Conservation (phyloP, 1,139 yeast genomes). For the Schizosaccharomyces versatilis region DNA sequence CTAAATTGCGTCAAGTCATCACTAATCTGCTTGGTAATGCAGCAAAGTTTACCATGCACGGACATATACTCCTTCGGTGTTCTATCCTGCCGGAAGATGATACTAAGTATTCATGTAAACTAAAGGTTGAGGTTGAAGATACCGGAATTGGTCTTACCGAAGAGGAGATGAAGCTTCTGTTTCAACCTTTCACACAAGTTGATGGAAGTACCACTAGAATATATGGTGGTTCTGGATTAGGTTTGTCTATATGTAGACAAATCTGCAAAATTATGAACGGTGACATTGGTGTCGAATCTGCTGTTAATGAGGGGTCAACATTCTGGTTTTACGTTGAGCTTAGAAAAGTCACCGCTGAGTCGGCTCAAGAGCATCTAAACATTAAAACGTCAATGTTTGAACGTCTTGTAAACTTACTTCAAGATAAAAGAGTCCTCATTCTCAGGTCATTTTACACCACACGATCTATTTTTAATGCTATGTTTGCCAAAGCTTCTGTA, state of each 20-base stretch:
- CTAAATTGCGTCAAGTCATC: conserved; percentile 65
- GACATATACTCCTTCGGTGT: conserved; percentile 27
- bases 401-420: not conserved
- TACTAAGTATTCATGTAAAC: conserved; percentile 20
- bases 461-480: not conserved
- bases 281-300: conserved; percentile 28
- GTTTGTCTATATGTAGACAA: conserved; percentile 18
- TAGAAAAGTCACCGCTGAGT: not conserved
- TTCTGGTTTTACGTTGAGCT: conserved; percentile 23
- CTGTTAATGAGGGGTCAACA: conserved; percentile 31
- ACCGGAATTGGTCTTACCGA: conserved; percentile 44
- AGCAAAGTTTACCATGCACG: conserved; percentile 56
- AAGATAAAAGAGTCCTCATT: not conserved
- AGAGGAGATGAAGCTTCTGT: conserved; percentile 28
- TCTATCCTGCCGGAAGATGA: conserved; percentile 6
- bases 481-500: not conserved
- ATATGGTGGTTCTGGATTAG: conserved; percentile 41
- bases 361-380: not conserved
- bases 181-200: conserved; percentile 39
- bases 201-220: conserved; percentile 37
- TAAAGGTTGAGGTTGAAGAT: conserved; percentile 48
- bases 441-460: not conserved
- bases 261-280: conserved; percentile 34
- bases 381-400: not conserved
- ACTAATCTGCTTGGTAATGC: conserved; percentile 78